Percentiles rank a stretch among this genome's conserved stretches.
phyloP scores from a whole-genome alignment of 768 basidiomycete genomes.

The Tephrocybe sp. region DNA sequence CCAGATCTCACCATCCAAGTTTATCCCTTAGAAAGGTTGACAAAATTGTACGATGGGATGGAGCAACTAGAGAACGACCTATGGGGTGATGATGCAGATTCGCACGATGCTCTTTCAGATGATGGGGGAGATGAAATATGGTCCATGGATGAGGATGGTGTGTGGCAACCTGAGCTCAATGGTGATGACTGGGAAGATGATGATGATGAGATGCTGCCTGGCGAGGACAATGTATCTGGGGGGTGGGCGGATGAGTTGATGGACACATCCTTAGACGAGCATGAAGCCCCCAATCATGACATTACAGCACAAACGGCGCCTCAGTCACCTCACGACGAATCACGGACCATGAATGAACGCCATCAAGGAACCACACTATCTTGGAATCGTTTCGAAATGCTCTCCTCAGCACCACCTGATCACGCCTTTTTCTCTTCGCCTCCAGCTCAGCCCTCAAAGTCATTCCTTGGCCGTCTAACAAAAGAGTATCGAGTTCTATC shows the following conservation, averaged over 20 bases:
- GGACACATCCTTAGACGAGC: neutral
- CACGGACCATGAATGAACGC: neutral
- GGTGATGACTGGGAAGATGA: constrained; percentile 39
- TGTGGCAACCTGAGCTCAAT: constrained; percentile 46
- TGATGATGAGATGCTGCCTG: constrained; percentile 25
- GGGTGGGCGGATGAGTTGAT: constrained; percentile 18
- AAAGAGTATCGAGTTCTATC: constrained; percentile 83
- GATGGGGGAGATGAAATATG: constrained; percentile 42
- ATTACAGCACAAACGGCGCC: neutral
- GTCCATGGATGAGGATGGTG: constrained; percentile 44
- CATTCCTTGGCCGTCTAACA: constrained; percentile 72
- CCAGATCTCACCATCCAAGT: constrained; percentile 49
- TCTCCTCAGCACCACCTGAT: constrained; percentile 74
- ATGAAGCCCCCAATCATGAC: neutral
- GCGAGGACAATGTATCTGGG: constrained; percentile 14
- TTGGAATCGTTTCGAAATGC: constrained; percentile 84
- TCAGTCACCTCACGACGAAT: neutral
- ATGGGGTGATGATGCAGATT: constrained; percentile 54
- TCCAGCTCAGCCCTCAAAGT: constrained; percentile 64
- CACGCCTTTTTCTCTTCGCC: constrained; percentile 75
- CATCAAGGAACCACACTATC: constrained; percentile 30
- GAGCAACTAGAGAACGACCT: constrained; percentile 76
- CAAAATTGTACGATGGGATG: constrained; percentile 76
- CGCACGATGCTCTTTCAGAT: constrained; percentile 41
- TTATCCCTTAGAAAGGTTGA: constrained; percentile 69